These are phyloP conservation scores for Nidularia sp. DNA, from an alignment of 768 basidiomycete species.

Conservation along the genomic window DNA sequence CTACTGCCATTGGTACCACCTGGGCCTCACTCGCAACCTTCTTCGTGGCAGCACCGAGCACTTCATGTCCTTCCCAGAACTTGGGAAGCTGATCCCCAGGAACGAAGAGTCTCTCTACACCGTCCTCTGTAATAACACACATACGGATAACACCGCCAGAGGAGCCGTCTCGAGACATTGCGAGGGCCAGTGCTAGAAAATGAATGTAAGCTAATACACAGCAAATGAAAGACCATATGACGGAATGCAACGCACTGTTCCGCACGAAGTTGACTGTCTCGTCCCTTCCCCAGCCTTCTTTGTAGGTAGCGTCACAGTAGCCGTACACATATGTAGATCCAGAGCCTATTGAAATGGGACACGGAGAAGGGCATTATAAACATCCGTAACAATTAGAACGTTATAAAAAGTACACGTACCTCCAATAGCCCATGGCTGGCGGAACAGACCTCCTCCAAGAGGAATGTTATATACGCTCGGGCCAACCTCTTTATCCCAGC, in stretches of 20 bases:
- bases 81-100: slow-evolving; percentile 86
- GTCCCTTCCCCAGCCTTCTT: slow-evolving; percentile 86
- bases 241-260: slow-evolving; percentile 66
- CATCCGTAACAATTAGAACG: neutral
- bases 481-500: slow-evolving; percentile 91
- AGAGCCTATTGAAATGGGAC: slow-evolving; percentile 50
- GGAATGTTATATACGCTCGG: slow-evolving; percentile 97
- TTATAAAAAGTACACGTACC: slow-evolving; percentile 41
- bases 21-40: slow-evolving; percentile 27
- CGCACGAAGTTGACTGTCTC: slow-evolving; percentile 93
- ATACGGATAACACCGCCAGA: slow-evolving; percentile 97
- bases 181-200: slow-evolving; percentile 76
- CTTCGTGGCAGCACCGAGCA: slow-evolving; percentile 40
- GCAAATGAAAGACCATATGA: neutral
- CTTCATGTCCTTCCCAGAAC: slow-evolving; percentile 86
- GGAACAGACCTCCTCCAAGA: slow-evolving; percentile 93
- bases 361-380: slow-evolving; percentile 2
- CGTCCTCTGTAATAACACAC: slow-evolving; percentile 92
- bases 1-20: slow-evolving; percentile 45
- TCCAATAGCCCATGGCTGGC: slow-evolving; percentile 98
- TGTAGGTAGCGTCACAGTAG: slow-evolving; percentile 97
- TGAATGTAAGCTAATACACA: slow-evolving; percentile 2
- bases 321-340: slow-evolving; percentile 99
- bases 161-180: slow-evolving; percentile 97
- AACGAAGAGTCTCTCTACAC: slow-evolving; percentile 88